Percentiles rank a stretch among this genome's conserved stretches.
Conservation (phyloP, 352 stramenopile genomes). For the Pythium pyrilobum region DNA sequence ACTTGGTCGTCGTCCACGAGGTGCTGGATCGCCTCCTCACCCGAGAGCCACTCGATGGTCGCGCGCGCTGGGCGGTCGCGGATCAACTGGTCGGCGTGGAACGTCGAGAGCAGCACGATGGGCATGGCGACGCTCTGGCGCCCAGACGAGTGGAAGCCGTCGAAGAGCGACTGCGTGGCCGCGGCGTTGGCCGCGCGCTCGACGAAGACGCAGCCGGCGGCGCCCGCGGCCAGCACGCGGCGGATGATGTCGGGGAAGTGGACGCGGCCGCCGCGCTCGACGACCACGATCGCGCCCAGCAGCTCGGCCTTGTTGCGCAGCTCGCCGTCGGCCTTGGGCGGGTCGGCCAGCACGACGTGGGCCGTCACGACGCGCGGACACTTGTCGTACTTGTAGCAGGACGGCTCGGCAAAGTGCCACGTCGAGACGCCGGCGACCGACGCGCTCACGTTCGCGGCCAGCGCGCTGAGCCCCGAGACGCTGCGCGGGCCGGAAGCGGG, state of each 20-base stretch:
- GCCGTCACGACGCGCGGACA: conserved; percentile 43
- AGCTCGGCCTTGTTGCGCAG: conserved; percentile 54
- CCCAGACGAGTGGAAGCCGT: conserved; percentile 84
- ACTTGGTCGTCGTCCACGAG: conserved; percentile 69
- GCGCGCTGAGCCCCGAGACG: conserved; percentile 19
- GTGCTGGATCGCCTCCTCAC: conserved; percentile 60
- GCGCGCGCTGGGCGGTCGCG: conserved; percentile 45
- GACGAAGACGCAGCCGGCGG: conserved; percentile 73
- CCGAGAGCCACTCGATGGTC: conserved; percentile 64
- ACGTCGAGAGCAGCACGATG: conserved; percentile 74
- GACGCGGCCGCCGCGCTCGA: conserved; percentile 71
- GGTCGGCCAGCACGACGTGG: conserved; percentile 53
- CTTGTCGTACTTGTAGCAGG: conserved; percentile 76
- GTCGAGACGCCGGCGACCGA: conserved; percentile 6
- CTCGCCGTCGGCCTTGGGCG: conserved; percentile 62
- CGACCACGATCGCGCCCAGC: conserved; percentile 61
- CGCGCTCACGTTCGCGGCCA: conserved; percentile 30
- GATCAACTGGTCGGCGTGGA: conserved; percentile 70
- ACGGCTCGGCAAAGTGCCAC: conserved; percentile 80
- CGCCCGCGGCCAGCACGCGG: conserved; percentile 53
- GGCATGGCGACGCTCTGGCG: conserved; percentile 66
- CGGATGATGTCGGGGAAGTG: conserved; percentile 85
- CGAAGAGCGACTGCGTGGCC: conserved; percentile 71
- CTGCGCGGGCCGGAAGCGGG: conserved; percentile 3
- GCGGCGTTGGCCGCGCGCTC: conserved; percentile 48